Evolutionary conservation across 805 yeast species (phyloP).

Genomic region (Candida pseudoglaebosa): DNA sequence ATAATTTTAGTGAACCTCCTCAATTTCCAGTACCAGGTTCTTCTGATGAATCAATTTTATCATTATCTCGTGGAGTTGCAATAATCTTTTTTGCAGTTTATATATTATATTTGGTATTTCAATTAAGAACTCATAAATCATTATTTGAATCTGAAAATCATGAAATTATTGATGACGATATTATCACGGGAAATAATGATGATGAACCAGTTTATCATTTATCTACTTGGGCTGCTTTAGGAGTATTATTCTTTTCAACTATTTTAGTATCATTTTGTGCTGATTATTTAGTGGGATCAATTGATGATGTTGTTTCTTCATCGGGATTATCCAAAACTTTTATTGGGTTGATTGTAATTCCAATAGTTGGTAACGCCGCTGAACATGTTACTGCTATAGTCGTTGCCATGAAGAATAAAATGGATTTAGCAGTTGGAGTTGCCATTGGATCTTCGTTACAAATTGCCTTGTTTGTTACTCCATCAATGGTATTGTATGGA

Average conservation of each 20-base stretch:
- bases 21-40: conserved; percentile 37
- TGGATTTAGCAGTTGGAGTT: conserved; percentile 96
- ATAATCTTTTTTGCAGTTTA: conserved; percentile 74
- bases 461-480: conserved; percentile 92
- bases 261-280: conserved; percentile 85
- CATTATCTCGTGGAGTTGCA: conserved; percentile 82
- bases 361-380: conserved; percentile 98
- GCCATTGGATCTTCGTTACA: conserved; percentile 96
- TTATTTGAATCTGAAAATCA: conserved; percentile 56
- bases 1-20: conserved; percentile 16
- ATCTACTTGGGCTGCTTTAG: conserved; percentile 50
- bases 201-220: conserved; percentile 38
- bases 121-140: conserved; percentile 77
- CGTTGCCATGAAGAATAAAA: conserved; percentile 92
- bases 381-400: conserved; percentile 96
- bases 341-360: conserved; percentile 88
- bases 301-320: conserved; percentile 79
- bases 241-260: conserved; percentile 61
- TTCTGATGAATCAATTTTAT: conserved; percentile 51
- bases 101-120: conserved; percentile 77
- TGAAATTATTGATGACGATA: conserved; percentile 32
- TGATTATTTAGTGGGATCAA: conserved; percentile 88
- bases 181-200: conserved; percentile 26
- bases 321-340: conserved; percentile 92
- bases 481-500: conserved; percentile 91